These are phyloP conservation scores for Calocera viscosa DNA, from an alignment of 768 basidiomycete genomes.

Conservation along the genomic window DNA sequence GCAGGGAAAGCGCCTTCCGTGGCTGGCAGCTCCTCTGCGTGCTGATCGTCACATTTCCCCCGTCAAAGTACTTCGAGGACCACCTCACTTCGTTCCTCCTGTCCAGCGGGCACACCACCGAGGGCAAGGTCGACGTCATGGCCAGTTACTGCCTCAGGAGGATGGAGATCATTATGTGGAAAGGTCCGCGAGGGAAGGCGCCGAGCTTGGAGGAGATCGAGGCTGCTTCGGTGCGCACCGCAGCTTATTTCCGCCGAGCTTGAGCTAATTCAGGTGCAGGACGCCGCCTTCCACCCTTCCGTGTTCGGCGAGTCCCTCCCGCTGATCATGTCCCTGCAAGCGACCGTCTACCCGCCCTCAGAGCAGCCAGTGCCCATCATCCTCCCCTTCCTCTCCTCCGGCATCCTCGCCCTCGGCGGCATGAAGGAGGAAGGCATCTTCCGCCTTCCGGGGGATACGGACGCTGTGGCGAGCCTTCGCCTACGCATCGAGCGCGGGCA, in stretches of 20 bases:
- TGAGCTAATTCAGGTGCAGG: conserved; percentile 32
- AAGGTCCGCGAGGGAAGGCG: conserved; percentile 75
- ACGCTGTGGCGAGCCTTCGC: conserved; percentile 77
- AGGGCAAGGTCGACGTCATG: conserved; percentile 77
- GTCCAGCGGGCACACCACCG: conserved; percentile 49
- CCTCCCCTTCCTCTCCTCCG: conserved; percentile 84
- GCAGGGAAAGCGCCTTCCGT: conserved; percentile 71
- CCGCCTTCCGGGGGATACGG: conserved; percentile 80
- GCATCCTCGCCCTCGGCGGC: conserved; percentile 79
- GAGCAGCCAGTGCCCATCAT: conserved; percentile 67
- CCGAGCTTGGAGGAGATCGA: conserved; percentile 79
- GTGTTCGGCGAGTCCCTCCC: conserved; percentile 87
- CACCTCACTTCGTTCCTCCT: conserved; percentile 73
- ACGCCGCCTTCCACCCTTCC: conserved; percentile 89
- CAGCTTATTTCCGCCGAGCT: neutral
- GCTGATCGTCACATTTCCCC: conserved; percentile 79
- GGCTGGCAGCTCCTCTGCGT: conserved; percentile 93
- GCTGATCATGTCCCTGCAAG: conserved; percentile 70
- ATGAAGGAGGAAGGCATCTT: conserved; percentile 82
- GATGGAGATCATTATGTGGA: conserved; percentile 58
- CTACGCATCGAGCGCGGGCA: conserved; percentile 82
- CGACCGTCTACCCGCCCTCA: conserved; percentile 69
- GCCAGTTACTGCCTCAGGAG: conserved; percentile 83
- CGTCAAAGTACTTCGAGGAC: conserved; percentile 82
- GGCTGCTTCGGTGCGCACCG: conserved; percentile 57